phyloP scores from a whole-genome alignment of 2,329 filamentous ascomycete species.

The Diaporthe vexans region DNA sequence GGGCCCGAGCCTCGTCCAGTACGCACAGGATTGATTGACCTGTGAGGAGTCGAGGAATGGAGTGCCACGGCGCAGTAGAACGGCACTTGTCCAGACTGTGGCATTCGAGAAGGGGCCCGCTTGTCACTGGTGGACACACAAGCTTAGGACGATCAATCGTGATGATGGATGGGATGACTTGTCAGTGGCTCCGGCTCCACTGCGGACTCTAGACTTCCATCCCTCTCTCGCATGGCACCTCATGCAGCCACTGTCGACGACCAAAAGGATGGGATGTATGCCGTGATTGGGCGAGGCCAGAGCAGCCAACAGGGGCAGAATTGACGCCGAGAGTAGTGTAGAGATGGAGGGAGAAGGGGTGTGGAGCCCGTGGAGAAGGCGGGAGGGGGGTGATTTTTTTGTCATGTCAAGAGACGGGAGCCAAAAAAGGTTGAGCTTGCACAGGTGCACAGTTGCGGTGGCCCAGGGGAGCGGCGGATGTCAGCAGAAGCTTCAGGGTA shows the following conservation, averaged over 20 bases:
- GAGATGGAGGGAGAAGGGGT: neutral
- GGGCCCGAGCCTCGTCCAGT: conserved; percentile 20
- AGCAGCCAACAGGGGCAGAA: conserved; percentile 16
- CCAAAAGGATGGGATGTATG: conserved; percentile 19
- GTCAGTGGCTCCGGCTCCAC: conserved; percentile 25
- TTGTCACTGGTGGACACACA: conserved; percentile 23
- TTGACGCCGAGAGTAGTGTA: conserved; percentile 24
- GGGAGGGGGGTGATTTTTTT: neutral
- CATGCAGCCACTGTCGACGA: conserved; percentile 23
- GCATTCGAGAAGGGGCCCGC: conserved; percentile 21
- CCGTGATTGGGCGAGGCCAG: conserved; percentile 39
- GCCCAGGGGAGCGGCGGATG: conserved; percentile 48
- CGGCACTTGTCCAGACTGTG: conserved; percentile 17
- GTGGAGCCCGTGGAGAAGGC: conserved; percentile 1
- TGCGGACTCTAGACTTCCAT: conserved; percentile 30
- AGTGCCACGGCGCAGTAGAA: conserved; percentile 11
- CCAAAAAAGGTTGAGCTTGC: conserved; percentile 27
- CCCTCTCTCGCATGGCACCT: conserved; percentile 32
- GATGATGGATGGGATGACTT: conserved; percentile 15
- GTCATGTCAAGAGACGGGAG: conserved; percentile 5
- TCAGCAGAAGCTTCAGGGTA: conserved; percentile 38
- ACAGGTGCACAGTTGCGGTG: conserved; percentile 40
- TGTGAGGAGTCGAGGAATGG: conserved; percentile 29
- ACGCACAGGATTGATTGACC: neutral
- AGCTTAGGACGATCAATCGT: neutral